Evolutionary conservation across 2,329 filamentous ascomycete species (phyloP).

Genomic region (Lasiodiplodia gonubiensis): DNA sequence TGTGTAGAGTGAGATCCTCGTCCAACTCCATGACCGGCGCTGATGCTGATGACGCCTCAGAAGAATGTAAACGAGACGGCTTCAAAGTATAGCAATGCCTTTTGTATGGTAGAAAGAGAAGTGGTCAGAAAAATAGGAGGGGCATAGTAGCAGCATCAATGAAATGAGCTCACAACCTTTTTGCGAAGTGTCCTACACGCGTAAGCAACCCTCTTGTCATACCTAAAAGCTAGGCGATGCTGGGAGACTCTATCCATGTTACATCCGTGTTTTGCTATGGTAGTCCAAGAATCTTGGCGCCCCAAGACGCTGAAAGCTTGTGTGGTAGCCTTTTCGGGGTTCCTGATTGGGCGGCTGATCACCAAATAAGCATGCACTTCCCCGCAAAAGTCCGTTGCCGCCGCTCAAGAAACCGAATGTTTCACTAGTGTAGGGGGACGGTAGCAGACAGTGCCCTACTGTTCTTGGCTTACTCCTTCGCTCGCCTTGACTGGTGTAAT

Average conservation of each 20-base stretch:
- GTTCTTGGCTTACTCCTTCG: neutral
- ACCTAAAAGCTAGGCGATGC: neutral
- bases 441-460: neutral
- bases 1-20: slow-evolving; percentile 2
- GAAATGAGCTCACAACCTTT: neutral
- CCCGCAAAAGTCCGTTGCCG: slow-evolving; percentile 1
- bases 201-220: neutral
- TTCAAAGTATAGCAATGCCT: too few relatives aligned
- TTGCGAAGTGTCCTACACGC: neutral
- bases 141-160: neutral
- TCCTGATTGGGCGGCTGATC: neutral
- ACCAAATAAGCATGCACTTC: neutral
- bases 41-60: neutral
- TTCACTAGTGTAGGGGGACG: slow-evolving; percentile 8
- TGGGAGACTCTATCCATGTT: neutral
- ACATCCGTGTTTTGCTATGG: slow-evolving; percentile 10
- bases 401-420: neutral
- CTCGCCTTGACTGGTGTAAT: slow-evolving; percentile 2
- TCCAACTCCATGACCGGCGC: neutral
- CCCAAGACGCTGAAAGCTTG: neutral
- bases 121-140: neutral
- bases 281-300: slow-evolving; percentile 10
- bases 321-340: neutral
- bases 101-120: neutral
- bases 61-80: too few relatives aligned